Base-by-base conservation (phyloP, 2,329 filamentous ascomycete genomes). In the Arthrinium phaeospermum region DNA sequence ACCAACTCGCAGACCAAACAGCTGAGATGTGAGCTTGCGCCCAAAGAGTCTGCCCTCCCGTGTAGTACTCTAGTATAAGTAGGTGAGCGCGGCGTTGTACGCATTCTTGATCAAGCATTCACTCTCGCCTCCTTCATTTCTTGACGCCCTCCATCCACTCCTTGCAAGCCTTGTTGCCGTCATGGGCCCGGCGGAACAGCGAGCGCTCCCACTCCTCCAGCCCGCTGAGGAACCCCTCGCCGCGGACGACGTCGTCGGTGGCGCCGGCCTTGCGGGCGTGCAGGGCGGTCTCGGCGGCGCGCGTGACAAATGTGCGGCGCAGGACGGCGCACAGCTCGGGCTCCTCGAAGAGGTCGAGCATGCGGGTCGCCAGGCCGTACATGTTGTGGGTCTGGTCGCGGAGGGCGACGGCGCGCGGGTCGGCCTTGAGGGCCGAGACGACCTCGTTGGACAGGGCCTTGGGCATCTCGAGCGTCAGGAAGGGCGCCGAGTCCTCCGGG, bases 261-360 rank as follows among this genome's bases (percentile, higher is more conserved):
- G 92, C 92, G 13, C 92, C 91, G 4, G 93, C 92, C 82, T 98
- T 98, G 76, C 95, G 91, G 2, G 95, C 96, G 80, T 98, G 94
- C 79, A 98, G 90, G 7, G 93, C 93, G 69, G 98, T 94, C 74
- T 97, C 94, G 1, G 90, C 88, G 0, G 95, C 94, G 68, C 96
- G 88, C 69, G 90, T 88, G 76, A 95, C 94, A 83, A 97, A 98
- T 0, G 94, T 95, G 85, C 92, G 87, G 71, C 89, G 87, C 76
- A 96, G 81, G 27, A 96, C 90, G 75, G 94, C 89, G 71, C 94
- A 93, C 71, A 98, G 91, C 73, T 90, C 89, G 64, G 81, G 81
- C 81, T 98, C 95, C 72, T 98, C 95, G 74, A 98, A 97, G 0
- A 99, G 83, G 73, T 98, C 95, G 74, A 98, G 86, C 82, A 98